Percentiles rank a stretch among this genome's conserved stretches.
Conservation (phyloP, 202 grass and related monocot species). For the Panicum virgatum region DNA sequence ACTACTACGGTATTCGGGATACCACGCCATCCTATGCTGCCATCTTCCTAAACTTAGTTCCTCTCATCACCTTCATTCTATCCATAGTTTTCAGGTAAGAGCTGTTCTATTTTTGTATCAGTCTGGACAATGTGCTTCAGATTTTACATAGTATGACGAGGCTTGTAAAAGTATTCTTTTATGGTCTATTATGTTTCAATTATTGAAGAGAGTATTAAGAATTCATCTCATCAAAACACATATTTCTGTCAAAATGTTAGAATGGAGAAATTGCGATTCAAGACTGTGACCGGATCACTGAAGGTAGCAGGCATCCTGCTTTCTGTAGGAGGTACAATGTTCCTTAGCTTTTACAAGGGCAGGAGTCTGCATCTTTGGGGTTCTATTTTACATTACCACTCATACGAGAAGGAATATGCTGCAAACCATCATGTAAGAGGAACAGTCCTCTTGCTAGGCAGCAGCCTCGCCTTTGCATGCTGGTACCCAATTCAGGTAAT, state of each 20-base stretch:
- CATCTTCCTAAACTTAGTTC: conserved; percentile 21
- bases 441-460: conserved; percentile 22
- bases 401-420: background rate
- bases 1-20: conserved; percentile 26
- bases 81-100: conserved; percentile 13
- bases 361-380: conserved; percentile 31
- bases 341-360: conserved; percentile 39
- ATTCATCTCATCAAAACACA: background rate
- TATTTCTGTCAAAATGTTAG: background rate
- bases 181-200: background rate
- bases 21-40: conserved; percentile 17
- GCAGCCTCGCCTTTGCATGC: conserved; percentile 36
- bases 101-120: background rate
- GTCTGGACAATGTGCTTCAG: background rate
- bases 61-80: conserved; percentile 11
- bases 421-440: conserved; percentile 25
- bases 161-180: background rate
- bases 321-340: conserved; percentile 42
- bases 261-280: conserved; percentile 36
- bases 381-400: conserved; percentile 4
- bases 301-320: conserved; percentile 34
- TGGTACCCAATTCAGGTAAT: conserved; percentile 46
- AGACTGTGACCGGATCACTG: conserved; percentile 5
- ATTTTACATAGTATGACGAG: background rate
- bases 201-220: background rate